Conservation (phyloP, 805 yeast species). For the Starmerella vaccinii region DNA sequence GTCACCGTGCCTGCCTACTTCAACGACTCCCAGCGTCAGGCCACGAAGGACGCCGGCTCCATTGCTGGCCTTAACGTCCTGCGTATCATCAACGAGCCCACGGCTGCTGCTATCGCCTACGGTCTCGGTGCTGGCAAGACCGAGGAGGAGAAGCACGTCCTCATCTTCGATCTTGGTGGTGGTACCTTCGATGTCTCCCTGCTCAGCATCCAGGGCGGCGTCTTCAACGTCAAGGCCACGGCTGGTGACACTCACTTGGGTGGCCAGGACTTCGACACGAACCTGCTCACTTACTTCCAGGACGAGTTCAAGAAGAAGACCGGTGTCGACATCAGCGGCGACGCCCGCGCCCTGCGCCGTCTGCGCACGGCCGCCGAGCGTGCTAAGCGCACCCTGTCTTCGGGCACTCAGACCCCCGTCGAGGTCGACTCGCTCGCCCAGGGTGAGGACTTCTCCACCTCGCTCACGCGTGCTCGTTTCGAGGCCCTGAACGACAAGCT, state of each 20-base stretch:
- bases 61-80: slow-evolving; percentile 76
- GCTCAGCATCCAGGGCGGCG: slow-evolving; percentile 88
- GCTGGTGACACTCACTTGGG: slow-evolving; percentile 99
- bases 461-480: slow-evolving; percentile 95
- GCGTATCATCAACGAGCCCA: slow-evolving; percentile 82
- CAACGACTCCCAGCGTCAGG: slow-evolving; percentile 84
- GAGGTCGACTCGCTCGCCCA: slow-evolving; percentile 92
- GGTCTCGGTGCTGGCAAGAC: slow-evolving; percentile 87
- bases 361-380: slow-evolving; percentile 98
- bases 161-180: slow-evolving; percentile 93
- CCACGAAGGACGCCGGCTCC: slow-evolving; percentile 82
- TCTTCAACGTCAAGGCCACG: slow-evolving; percentile 91
- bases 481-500: slow-evolving; percentile 89
- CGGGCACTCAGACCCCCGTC: slow-evolving; percentile 90
- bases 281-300: slow-evolving; percentile 86
- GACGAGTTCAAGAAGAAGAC: slow-evolving; percentile 93
- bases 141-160: slow-evolving; percentile 73
- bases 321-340: slow-evolving; percentile 77
- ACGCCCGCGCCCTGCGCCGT: slow-evolving; percentile 95
- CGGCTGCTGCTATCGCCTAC: slow-evolving; percentile 96
- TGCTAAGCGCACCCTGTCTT: slow-evolving; percentile 96
- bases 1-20: slow-evolving; percentile 82
- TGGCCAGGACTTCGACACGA: slow-evolving; percentile 98
- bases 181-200: slow-evolving; percentile 96
- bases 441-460: slow-evolving; percentile 90